Percentiles rank a stretch among this genome's conserved stretches.
These are phyloP conservation scores for Geotrichum australiense DNA, from an alignment of 1,139 yeast genomes.

Conservation along the genomic window DNA sequence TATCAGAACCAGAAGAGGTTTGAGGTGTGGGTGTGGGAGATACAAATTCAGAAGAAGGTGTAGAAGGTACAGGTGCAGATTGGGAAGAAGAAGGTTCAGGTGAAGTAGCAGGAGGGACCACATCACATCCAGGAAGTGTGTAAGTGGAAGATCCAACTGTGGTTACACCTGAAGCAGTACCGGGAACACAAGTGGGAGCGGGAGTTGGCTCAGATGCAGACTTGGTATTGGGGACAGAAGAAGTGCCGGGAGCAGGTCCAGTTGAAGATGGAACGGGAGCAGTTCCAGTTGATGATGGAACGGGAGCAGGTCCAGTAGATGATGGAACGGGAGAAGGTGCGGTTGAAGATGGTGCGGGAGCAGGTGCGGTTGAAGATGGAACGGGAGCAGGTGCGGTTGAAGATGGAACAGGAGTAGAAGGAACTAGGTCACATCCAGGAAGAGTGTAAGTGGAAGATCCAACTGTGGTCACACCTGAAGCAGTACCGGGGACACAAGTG, in stretches of 20 bases:
- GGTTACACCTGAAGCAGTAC: slow-evolving; percentile 9
- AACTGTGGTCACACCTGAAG: neutral
- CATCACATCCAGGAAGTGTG: slow-evolving; percentile 14
- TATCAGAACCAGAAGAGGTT: neutral
- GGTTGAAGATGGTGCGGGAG: slow-evolving; percentile 10
- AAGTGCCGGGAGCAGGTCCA: no score
- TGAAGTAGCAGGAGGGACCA: slow-evolving; percentile 8
- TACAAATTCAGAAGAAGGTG: neutral
- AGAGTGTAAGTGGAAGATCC: neutral
- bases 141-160: slow-evolving; percentile 15
- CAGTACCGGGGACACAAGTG: neutral
- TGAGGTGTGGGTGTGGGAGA: neutral
- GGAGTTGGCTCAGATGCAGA: no score
- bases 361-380: neutral
- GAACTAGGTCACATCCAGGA: neutral
- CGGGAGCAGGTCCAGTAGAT: neutral
- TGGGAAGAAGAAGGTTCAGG: neutral
- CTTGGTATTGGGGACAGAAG: no score
- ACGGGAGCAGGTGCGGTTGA: neutral
- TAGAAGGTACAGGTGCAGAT: neutral
- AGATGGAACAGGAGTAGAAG: slow-evolving; percentile 1
- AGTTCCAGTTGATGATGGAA: slow-evolving; percentile 2
- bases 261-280: no score
- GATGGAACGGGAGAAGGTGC: slow-evolving; percentile 7
- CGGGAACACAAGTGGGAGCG: slow-evolving; percentile 15